Percentiles rank a stretch among this genome's conserved stretches.
Evolutionary conservation across 106 monocot genomes (phyloP).

Genomic region (Gastrodia elata): DNA sequence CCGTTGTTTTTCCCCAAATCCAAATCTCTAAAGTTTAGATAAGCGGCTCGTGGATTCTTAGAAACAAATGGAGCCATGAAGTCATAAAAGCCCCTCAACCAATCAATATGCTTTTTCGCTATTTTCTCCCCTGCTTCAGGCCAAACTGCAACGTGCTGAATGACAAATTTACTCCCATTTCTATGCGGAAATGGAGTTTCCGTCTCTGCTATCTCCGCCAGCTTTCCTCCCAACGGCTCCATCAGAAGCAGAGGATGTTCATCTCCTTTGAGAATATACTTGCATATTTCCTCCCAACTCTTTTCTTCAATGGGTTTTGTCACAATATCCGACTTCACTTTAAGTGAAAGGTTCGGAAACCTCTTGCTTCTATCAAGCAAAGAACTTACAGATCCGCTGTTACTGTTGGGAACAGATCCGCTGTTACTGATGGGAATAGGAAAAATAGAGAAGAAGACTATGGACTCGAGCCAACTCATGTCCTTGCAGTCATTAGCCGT

Average conservation of each 20-base stretch:
- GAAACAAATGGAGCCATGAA: constrained; percentile 17
- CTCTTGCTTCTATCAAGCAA: constrained; percentile 5
- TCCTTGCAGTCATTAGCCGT: constrained; percentile 23
- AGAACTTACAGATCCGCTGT: not conserved
- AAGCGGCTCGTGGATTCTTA: constrained; percentile 16
- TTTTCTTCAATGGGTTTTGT: constrained; percentile 5
- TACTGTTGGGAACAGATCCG: not conserved
- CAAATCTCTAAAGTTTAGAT: constrained; percentile 15
- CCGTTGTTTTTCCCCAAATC: constrained; percentile 12
- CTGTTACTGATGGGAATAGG: not conserved
- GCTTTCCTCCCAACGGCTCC: constrained; percentile 21
- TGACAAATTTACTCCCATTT: constrained; percentile 17
- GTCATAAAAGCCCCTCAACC: constrained; percentile 8
- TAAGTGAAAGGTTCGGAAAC: constrained; percentile 10
- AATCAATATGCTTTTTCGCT: not conserved
- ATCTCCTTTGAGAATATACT: constrained; percentile 6
- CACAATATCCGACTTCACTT: constrained; percentile 31
- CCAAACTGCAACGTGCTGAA: constrained; percentile 20
- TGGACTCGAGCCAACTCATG: constrained; percentile 45
- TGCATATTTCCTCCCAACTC: constrained; percentile 11
- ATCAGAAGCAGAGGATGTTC: constrained; percentile 13
- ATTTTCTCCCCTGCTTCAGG: not conserved
- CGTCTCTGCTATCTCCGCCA: constrained; percentile 17
- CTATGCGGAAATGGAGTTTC: constrained; percentile 28
- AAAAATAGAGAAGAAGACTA: constrained; percentile 15